Percentiles rank a stretch among this genome's conserved stretches.
These are phyloP conservation scores for Chytriomyces confervae DNA, from an alignment of 192 early-diverging fungal genomes.

Conservation along the genomic window DNA sequence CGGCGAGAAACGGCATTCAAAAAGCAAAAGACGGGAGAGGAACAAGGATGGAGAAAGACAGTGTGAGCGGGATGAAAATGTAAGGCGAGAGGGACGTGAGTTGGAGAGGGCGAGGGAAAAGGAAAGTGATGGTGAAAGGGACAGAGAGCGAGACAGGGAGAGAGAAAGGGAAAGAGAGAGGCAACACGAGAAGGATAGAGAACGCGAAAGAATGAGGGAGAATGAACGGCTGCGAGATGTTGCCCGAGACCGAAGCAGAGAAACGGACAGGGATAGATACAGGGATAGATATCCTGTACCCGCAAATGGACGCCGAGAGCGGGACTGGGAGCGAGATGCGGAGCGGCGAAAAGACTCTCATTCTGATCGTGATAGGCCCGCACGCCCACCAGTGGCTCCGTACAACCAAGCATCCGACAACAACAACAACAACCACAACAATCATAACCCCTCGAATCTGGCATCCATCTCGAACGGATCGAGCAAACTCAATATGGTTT, in stretches of 20 bases:
- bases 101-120: neutral
- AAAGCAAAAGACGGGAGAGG: too few relatives aligned
- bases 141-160: slow-evolving; percentile 6
- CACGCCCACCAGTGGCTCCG: neutral
- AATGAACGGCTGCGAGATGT: neutral
- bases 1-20: neutral
- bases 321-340: slow-evolving; percentile 6
- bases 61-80: neutral
- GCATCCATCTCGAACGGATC: neutral
- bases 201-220: slow-evolving; percentile 8
- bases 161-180: slow-evolving; percentile 15
- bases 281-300: neutral
- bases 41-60: neutral
- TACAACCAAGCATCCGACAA: neutral
- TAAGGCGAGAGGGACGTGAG: neutral
- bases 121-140: neutral
- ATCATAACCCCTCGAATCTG: neutral
- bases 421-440: slow-evolving; percentile 1
- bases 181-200: slow-evolving; percentile 4
- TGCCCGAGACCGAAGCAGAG: neutral
- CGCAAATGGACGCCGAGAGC: neutral
- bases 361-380: neutral
- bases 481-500: slow-evolving; percentile 10
- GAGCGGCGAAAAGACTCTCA: neutral
- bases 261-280: neutral